A percentile compares a stretch with the other conserved stretches of the same genome.
Conservation (phyloP, 306 rosid genomes). For the Rosa chinensis region DNA sequence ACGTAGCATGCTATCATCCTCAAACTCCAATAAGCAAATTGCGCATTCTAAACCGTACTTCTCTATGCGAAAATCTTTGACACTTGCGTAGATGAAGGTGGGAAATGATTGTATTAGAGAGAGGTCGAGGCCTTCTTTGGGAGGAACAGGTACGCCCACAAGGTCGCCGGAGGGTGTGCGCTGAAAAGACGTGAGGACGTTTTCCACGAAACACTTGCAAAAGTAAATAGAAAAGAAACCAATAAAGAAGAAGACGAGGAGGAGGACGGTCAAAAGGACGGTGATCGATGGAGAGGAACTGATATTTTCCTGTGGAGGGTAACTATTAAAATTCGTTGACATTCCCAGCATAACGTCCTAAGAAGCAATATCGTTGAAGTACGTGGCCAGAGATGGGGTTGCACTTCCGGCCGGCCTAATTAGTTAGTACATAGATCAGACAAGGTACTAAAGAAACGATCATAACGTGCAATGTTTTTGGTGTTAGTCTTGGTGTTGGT, state of each 20-base stretch:
- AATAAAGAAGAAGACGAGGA: slow-evolving; percentile 42
- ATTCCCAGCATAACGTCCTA: slow-evolving; percentile 17
- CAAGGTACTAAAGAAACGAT: background rate
- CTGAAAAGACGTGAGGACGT: slow-evolving; percentile 24
- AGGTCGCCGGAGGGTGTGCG: slow-evolving; percentile 34
- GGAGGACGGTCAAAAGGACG: slow-evolving; percentile 40
- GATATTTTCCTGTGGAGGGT: background rate
- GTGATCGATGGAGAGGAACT: slow-evolving; percentile 36
- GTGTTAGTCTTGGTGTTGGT: background rate
- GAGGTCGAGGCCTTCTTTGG: slow-evolving; percentile 50
- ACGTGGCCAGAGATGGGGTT: slow-evolving; percentile 28
- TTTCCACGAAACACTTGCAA: slow-evolving; percentile 43
- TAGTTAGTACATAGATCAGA: slow-evolving; percentile 41
- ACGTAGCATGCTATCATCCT: slow-evolving; percentile 54
- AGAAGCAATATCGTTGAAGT: background rate
- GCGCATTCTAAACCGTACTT: slow-evolving; percentile 53
- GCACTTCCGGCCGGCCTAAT: slow-evolving; percentile 28
- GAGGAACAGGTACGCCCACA: slow-evolving; percentile 14
- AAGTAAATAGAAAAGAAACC: slow-evolving; percentile 49
- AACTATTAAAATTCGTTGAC: slow-evolving; percentile 19
- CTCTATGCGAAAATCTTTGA: slow-evolving; percentile 50
- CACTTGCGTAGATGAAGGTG: slow-evolving; percentile 46
- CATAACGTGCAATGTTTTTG: background rate
- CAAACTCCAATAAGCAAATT: slow-evolving; percentile 66
- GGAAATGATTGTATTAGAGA: slow-evolving; percentile 52